phyloP scores from a whole-genome alignment of 1,139 yeast genomes.

The Petasospora fabianii region DNA sequence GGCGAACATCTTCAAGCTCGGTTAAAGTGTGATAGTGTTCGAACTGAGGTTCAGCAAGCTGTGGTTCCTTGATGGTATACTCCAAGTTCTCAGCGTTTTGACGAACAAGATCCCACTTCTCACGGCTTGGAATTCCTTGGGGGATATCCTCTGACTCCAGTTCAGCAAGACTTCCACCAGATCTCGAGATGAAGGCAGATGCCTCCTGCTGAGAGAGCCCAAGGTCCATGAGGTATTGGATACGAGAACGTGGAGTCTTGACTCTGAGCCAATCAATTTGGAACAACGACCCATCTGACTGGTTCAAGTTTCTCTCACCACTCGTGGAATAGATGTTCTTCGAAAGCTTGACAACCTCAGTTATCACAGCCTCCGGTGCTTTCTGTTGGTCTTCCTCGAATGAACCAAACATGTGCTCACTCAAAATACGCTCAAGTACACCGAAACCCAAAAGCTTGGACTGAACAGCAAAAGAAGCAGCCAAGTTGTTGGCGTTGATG shows the following conservation, averaged over 20 bases:
- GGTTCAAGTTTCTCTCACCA: conserved; percentile 27
- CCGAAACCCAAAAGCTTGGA: conserved; percentile 38
- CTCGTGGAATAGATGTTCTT: conserved; percentile 32
- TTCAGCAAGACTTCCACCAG: conserved; percentile 24
- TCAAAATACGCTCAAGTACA: conserved; percentile 31
- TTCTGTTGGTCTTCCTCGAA: conserved; percentile 14
- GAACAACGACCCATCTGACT: conserved; percentile 35
- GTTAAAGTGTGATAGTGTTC: conserved; percentile 33
- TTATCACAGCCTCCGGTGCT: conserved; percentile 31
- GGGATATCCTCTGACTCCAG: conserved; percentile 18
- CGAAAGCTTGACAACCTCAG: conserved; percentile 37
- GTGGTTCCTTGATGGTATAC: conserved; percentile 27
- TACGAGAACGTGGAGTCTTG: conserved; percentile 48
- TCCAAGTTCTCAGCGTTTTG: conserved; percentile 16
- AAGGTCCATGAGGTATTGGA: conserved; percentile 42
- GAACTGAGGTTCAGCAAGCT: conserved; percentile 35
- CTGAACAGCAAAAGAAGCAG: conserved; percentile 39
- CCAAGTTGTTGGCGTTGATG: conserved; percentile 25
- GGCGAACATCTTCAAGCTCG: conserved; percentile 40
- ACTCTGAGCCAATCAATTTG: conserved; percentile 48
- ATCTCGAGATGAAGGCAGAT: conserved; percentile 34
- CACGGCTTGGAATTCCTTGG: conserved; percentile 26
- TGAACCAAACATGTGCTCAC: conserved; percentile 20
- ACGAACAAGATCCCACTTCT: conserved; percentile 28
- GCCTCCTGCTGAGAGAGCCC: conserved; percentile 45